Evolutionary conservation across 2,329 filamentous ascomycete genomes (phyloP).

Genomic region (Epichloe sylvatica): DNA sequence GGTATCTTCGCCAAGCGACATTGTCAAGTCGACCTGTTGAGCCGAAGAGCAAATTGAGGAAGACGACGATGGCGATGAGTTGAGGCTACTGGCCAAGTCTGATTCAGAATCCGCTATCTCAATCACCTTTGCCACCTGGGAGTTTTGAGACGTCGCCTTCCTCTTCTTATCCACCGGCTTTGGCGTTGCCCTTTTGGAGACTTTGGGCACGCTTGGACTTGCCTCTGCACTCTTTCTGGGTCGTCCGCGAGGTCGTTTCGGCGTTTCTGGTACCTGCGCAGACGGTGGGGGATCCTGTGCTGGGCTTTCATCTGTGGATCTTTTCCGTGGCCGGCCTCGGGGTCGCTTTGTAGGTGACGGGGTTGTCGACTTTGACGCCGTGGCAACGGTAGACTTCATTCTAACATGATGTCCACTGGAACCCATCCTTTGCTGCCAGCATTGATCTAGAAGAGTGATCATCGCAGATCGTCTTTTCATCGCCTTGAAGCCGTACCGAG

Average conservation of each 20-base stretch:
- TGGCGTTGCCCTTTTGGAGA: background rate
- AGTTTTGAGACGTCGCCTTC: constrained; percentile 6
- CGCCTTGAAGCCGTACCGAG: constrained; percentile 57
- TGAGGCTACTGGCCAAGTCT: constrained; percentile 18
- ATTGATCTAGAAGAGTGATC: constrained; percentile 55
- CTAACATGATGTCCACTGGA: constrained; percentile 9
- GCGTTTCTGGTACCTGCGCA: constrained; percentile 18
- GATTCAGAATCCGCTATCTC: constrained; percentile 41
- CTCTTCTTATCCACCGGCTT: background rate
- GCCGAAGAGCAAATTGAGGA: constrained; percentile 31
- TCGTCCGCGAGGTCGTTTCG: constrained; percentile 26
- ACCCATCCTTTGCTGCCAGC: constrained; percentile 49
- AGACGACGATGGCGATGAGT: constrained; percentile 21
- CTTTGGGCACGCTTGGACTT: constrained; percentile 6
- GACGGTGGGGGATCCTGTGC: constrained; percentile 23
- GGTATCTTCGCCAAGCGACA: constrained; percentile 30
- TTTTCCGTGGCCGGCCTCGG: constrained; percentile 23
- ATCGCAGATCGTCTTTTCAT: constrained; percentile 54
- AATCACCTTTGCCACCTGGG: constrained; percentile 10
- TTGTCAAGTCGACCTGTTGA: constrained; percentile 26
- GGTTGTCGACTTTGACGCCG: background rate
- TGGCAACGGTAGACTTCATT: constrained; percentile 2
- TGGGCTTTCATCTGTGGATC: constrained; percentile 10
- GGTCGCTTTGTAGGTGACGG: constrained; percentile 12
- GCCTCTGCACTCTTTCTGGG: constrained; percentile 23